These are phyloP conservation scores for Colletotrichum shisoi DNA, from an alignment of 2,329 filamentous ascomycete species.

Conservation along the genomic window DNA sequence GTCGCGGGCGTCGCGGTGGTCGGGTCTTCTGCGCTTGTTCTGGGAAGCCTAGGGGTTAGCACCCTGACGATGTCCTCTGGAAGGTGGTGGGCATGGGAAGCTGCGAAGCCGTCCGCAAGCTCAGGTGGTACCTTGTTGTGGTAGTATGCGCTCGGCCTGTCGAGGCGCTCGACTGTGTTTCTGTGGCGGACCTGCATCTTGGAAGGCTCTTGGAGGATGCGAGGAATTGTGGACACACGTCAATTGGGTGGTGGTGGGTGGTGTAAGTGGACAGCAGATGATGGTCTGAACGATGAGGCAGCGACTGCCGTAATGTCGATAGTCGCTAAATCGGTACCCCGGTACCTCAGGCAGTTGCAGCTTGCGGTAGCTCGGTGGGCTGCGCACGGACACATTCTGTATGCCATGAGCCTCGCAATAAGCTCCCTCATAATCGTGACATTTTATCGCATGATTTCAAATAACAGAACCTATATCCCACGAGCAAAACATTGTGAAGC, in stretches of 20 bases:
- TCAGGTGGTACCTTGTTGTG: constrained; percentile 72
- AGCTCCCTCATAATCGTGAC: too few species aligned
- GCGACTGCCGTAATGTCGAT: background rate
- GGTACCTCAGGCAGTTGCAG: constrained; percentile 17
- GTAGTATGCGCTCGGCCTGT: constrained; percentile 95
- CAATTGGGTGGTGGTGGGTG: constrained; percentile 17
- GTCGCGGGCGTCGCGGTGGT: constrained; percentile 57
- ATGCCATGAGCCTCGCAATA: background rate
- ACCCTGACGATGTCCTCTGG: background rate
- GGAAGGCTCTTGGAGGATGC: constrained; percentile 29
- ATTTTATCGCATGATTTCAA: too few species aligned
- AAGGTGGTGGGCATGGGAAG: constrained; percentile 18
- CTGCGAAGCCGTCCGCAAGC: background rate
- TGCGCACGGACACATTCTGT: background rate
- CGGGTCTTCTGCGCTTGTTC: constrained; percentile 75
- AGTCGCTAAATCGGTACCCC: background rate
- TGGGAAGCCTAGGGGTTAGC: constrained; percentile 46
- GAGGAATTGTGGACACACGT: background rate
- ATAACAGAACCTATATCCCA: too few species aligned
- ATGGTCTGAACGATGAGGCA: background rate
- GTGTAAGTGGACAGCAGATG: constrained; percentile 17
- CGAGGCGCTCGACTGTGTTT: constrained; percentile 87
- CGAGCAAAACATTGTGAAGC: too few species aligned
- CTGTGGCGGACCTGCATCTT: constrained; percentile 58
- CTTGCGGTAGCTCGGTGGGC: background rate